Percentiles rank a stretch among this genome's conserved stretches.
These are phyloP conservation scores for Cerioporus squamosus DNA, from an alignment of 1,284 basidiomycete species.

Conservation along the genomic window DNA sequence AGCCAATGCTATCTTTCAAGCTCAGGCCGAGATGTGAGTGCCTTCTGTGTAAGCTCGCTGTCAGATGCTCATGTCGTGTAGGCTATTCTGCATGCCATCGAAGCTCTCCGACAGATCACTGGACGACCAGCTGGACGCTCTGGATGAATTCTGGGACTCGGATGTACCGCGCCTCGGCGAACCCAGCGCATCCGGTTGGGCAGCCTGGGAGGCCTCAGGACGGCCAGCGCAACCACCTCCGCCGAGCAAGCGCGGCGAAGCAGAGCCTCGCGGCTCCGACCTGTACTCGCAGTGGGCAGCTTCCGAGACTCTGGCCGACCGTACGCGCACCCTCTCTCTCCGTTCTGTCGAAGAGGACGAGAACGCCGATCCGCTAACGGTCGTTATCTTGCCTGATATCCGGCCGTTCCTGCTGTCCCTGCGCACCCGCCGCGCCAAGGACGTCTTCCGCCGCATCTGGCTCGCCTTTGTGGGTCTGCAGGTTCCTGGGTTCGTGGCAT, in stretches of 20 bases:
- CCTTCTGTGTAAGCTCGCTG: not conserved
- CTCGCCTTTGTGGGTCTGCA: slow-evolving; percentile 79
- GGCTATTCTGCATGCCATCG: slow-evolving; percentile 58
- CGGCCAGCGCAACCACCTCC: slow-evolving; percentile 33
- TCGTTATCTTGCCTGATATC: slow-evolving; percentile 83
- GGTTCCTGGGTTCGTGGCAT: slow-evolving; percentile 63
- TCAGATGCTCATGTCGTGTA: slow-evolving; percentile 30
- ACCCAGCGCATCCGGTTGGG: slow-evolving; percentile 62
- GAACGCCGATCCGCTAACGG: slow-evolving; percentile 78
- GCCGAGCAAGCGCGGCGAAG: slow-evolving; percentile 14
- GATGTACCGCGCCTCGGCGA: slow-evolving; percentile 72
- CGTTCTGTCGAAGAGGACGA: slow-evolving; percentile 64
- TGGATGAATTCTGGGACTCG: slow-evolving; percentile 81
- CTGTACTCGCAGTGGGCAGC: slow-evolving; percentile 74
- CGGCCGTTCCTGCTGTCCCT: slow-evolving; percentile 70
- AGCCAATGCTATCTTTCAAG: slow-evolving; percentile 75
- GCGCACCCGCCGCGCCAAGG: slow-evolving; percentile 52
- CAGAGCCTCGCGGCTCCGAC: slow-evolving; percentile 43
- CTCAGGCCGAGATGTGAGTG: slow-evolving; percentile 75
- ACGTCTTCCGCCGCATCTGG: slow-evolving; percentile 76
- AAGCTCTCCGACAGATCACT: slow-evolving; percentile 45
- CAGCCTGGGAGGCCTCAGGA: slow-evolving; percentile 54
- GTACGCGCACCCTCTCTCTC: slow-evolving; percentile 50
- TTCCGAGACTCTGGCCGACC: slow-evolving; percentile 60
- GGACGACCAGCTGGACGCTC: slow-evolving; percentile 50